Evolutionary conservation across 2,329 filamentous ascomycete species (phyloP), one percentile per base, ranked within the genome.

Genomic region (Ophiostoma sp.): DNA sequence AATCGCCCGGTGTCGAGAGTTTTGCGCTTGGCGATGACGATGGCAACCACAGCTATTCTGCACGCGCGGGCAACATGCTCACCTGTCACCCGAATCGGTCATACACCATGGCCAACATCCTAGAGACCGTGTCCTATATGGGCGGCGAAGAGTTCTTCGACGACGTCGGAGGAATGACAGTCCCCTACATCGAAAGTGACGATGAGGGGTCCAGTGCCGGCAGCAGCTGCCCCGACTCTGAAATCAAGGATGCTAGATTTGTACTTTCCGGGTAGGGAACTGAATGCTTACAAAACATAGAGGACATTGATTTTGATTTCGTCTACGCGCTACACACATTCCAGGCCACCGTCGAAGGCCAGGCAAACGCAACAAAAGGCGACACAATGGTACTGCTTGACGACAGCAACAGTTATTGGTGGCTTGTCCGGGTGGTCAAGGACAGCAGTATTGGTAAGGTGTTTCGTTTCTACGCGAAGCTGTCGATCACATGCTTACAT

Each of bases 271-370:
- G 88, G 72, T 94, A 89, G 89, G 88, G 85, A 79, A 86, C 86
- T 81, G 87, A 91, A 83, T 90, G 89, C 93, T 97, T 93, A 97
- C 91, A 87, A 85, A 85, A 90, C 80, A 80, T 84, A 98, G 95
- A 99, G 87, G 95, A 99, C 77, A 99, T 99, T 81, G 95, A 99
- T 85, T 98, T 99, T 83, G 94, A 98, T 79, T 98, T 98, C 81
- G 95, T 99, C 72, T 99, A 99, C 82, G 95, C 95, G 36, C 84
- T 99, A 71, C 95, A 98, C 79, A 99, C 94, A 2, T 99, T 99
- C 77, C 92, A 97, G 74, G 95, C 95, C 36, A 98, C 95, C 0
- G 95, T 99, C 67, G 95, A 99, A 81, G 95, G 95, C 36, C 95
- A 99, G 80, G 95, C 95, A 73, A 99, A 98, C 83, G 95, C 95